phyloP scores from a whole-genome alignment of 225 moss, liverwort and hornwort genomes.

The Marchantia paleacea region DNA sequence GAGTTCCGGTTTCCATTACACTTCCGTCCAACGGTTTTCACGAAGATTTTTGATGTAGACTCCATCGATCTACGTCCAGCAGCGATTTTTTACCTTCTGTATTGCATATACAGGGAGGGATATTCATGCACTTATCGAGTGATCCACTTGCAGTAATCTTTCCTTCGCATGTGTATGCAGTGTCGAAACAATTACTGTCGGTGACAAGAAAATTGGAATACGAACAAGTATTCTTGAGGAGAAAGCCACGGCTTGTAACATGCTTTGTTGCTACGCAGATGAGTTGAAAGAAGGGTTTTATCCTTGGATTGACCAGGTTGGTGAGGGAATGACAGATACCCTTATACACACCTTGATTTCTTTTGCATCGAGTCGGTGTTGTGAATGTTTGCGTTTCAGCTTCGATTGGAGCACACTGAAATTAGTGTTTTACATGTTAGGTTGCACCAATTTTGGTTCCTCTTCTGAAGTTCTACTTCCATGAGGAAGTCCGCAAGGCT shows the following conservation, averaged over 20 bases:
- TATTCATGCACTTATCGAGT: not conserved
- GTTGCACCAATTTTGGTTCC: constrained; percentile 97
- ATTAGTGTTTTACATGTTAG: constrained; percentile 31
- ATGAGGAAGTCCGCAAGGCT: constrained; percentile 97
- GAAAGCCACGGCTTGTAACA: constrained; percentile 98
- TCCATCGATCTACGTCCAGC: not conserved
- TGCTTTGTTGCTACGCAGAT: constrained; percentile 99
- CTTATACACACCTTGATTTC: too few species aligned
- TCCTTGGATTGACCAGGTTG: constrained; percentile 99
- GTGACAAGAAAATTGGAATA: constrained; percentile 98
- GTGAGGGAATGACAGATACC: not conserved
- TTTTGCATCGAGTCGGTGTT: not conserved
- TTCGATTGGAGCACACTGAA: not conserved
- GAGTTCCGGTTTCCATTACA: not conserved
- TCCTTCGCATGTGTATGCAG: constrained; percentile 30
- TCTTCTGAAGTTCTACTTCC: constrained; percentile 91
- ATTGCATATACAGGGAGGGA: not conserved
- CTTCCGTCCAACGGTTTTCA: not conserved
- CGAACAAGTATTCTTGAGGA: constrained; percentile 98
- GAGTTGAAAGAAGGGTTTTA: constrained; percentile 98
- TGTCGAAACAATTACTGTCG: constrained; percentile 97
- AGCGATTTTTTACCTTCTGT: not conserved
- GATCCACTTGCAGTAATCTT: not conserved
- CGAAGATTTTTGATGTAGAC: too few species aligned
- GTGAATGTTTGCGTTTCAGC: not conserved